Base-by-base conservation (phyloP, 306 rosid genomes). In the Citrullus amarus region DNA sequence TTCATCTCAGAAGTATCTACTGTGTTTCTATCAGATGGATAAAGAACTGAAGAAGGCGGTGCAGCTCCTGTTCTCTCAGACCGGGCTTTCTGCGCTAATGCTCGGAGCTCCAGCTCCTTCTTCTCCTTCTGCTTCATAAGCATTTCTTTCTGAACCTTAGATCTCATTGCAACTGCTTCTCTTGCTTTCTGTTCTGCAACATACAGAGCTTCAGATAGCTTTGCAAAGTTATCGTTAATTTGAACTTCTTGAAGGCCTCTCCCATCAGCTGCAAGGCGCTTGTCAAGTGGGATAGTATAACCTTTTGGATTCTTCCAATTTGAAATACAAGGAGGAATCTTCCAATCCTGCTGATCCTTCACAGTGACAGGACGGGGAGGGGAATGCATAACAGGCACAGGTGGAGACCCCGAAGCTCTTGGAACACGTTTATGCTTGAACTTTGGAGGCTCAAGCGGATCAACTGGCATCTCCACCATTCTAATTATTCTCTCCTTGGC, bases 281-380 rank as follows among this genome's bases (percentile, higher is more conserved):
- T 92, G 80, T 92, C 98, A 71, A 94, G 90, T 1, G 96, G 97
- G 63, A 92, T 92, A 0, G 93, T 90, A 36, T 94, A 92, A 81
- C 98, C 96, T 85, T 94, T 94, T 0, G 96, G 97, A 78, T 94
- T 94, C 95, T 94, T 90, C 98, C 97, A 92, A 82, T 88, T 89
- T 6, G 98, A 94, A 61, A 94, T 92, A 71, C 96, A 92, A 25
- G 96, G 97, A 2, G 97, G 98, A 67, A 94, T 92, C 82, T 94
- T 92, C 98, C 97, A 94, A 80, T 94, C 98, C 75, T 92, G 96
- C 82, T 90, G 95, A 75, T 94, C 98, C 79, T 94, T 94, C 80
- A 92, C 91, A 0, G 96, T 92, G 81, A 92, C 95, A 2, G 95
- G 96, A 56, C 96, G 81, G 0, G 96, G 98, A 67, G 95, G 97